A percentile compares a stretch with the other conserved stretches of the same genome.
Conservation (phyloP, 1,284 basidiomycete species). For the Takashimella koratensis region DNA sequence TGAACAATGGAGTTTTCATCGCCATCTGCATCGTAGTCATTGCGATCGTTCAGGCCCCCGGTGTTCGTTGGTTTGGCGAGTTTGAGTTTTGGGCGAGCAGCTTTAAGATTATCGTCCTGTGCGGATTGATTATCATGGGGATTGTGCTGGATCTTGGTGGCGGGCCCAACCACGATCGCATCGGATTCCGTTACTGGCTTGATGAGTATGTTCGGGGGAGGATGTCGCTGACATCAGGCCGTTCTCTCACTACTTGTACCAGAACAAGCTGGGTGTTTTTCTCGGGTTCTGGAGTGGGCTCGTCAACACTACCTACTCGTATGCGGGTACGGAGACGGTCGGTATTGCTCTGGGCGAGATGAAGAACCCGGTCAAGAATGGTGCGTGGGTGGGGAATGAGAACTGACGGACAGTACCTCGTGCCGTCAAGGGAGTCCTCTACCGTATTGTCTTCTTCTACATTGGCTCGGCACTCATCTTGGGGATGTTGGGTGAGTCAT, state of each 20-base stretch:
- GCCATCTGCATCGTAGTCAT: constrained; percentile 16
- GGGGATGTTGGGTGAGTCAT: constrained; percentile 57
- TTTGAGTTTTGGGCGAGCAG: too few species aligned
- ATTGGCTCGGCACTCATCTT: constrained; percentile 55
- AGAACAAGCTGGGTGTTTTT: constrained; percentile 17
- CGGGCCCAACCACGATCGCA: constrained; percentile 45
- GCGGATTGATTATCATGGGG: constrained; percentile 55
- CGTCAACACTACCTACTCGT: constrained; percentile 29
- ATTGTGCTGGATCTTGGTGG: constrained; percentile 57
- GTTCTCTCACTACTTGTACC: constrained; percentile 34
- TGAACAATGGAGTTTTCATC: constrained; percentile 23
- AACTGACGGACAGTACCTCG: constrained; percentile 58
- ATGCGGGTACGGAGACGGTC: constrained; percentile 17
- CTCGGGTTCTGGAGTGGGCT: constrained; percentile 22
- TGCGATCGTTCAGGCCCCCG: constrained; percentile 13
- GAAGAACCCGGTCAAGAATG: constrained; percentile 10
- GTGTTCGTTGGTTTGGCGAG: constrained; percentile 16
- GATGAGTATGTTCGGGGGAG: too few species aligned
- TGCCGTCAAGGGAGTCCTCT: constrained; percentile 56
- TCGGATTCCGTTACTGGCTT: constrained; percentile 62
- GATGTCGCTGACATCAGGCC: constrained; percentile 62
- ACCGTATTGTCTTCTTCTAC: constrained; percentile 67
- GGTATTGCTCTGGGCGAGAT: constrained; percentile 16
- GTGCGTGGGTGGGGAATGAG: too few species aligned
- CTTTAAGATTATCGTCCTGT: constrained; percentile 69